Evolutionary conservation across 495 filamentous ascomycete genomes (phyloP).

Genomic region (Penicillium pulvis): DNA sequence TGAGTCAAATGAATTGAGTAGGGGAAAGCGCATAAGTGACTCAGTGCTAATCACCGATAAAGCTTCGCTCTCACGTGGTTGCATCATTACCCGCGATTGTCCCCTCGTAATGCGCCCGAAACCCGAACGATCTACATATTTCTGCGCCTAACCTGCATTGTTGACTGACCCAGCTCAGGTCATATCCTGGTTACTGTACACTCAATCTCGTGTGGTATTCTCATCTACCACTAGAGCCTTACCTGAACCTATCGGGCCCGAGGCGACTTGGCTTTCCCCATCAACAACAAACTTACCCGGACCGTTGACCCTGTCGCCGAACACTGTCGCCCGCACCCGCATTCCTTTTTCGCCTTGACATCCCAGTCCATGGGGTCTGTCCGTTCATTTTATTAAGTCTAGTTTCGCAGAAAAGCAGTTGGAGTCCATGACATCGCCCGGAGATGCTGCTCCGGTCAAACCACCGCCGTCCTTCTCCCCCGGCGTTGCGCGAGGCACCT

Average conservation of each 20-base stretch:
- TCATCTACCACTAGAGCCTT: background rate
- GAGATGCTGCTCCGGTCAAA: slow-evolving; percentile 63
- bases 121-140: slow-evolving; percentile 22
- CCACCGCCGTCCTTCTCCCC: slow-evolving; percentile 60
- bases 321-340: slow-evolving; percentile 7
- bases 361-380: slow-evolving; percentile 41
- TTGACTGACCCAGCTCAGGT: background rate
- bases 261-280: slow-evolving; percentile 32
- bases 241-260: slow-evolving; percentile 17
- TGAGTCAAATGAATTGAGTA: background rate
- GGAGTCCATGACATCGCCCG: slow-evolving; percentile 63
- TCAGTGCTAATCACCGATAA: slow-evolving; percentile 27
- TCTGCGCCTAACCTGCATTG: slow-evolving; percentile 7
- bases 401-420: slow-evolving; percentile 28
- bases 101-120: slow-evolving; percentile 17
- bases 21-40: slow-evolving; percentile 8
- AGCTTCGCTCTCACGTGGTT: slow-evolving; percentile 33
- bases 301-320: slow-evolving; percentile 17
- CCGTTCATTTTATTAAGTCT: slow-evolving; percentile 15
- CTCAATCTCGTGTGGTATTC: background rate
- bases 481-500: slow-evolving; percentile 52
- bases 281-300: slow-evolving; percentile 28
- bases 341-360: background rate
- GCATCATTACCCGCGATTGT: slow-evolving; percentile 8
- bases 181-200: background rate